These are phyloP conservation scores for Conringia planisiliqua DNA, from an alignment of 345 rosid genomes.

Conservation along the genomic window DNA sequence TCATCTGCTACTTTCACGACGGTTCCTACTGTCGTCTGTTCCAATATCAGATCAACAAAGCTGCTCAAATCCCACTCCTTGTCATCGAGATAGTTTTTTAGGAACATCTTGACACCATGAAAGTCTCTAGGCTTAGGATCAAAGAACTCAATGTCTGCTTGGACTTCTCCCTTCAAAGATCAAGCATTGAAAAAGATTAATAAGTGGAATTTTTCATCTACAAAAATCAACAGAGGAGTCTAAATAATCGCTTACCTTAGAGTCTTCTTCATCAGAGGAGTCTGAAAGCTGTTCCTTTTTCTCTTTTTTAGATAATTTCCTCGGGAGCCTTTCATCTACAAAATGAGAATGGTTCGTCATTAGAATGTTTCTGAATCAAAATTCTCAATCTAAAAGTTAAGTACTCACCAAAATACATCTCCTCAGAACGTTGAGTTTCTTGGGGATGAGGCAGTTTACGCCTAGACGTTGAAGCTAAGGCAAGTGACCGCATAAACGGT, in stretches of 20 bases:
- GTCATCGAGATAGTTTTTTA: slow-evolving; percentile 67
- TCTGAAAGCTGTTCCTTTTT: slow-evolving; percentile 27
- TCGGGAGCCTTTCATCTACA: slow-evolving; percentile 23
- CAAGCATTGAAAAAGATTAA: neutral
- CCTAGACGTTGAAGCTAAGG: slow-evolving; percentile 42
- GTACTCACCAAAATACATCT: slow-evolving; percentile 33
- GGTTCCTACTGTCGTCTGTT: slow-evolving; percentile 84
- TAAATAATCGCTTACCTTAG: slow-evolving; percentile 32
- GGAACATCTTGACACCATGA: slow-evolving; percentile 68
- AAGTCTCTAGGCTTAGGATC: slow-evolving; percentile 84
- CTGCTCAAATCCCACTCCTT: slow-evolving; percentile 86
- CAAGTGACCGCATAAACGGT: slow-evolving; percentile 64
- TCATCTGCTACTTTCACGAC: slow-evolving; percentile 81
- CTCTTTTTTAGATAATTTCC: slow-evolving; percentile 2
- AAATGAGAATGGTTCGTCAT: slow-evolving; percentile 3
- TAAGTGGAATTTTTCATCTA: neutral
- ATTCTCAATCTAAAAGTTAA: neutral
- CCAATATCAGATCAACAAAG: slow-evolving; percentile 79
- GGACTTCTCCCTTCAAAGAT: slow-evolving; percentile 57
- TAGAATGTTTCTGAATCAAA: slow-evolving; percentile 27
- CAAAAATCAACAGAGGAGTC: neutral
- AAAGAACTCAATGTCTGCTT: slow-evolving; percentile 90
- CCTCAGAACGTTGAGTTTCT: slow-evolving; percentile 21
- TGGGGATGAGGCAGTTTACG: slow-evolving; percentile 26
- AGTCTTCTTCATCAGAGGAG: slow-evolving; percentile 60